Percentiles rank a stretch among this genome's conserved stretches.
These are phyloP conservation scores for Niveomyces coronatus DNA, from an alignment of 2,329 filamentous ascomycete genomes.

Conservation along the genomic window DNA sequence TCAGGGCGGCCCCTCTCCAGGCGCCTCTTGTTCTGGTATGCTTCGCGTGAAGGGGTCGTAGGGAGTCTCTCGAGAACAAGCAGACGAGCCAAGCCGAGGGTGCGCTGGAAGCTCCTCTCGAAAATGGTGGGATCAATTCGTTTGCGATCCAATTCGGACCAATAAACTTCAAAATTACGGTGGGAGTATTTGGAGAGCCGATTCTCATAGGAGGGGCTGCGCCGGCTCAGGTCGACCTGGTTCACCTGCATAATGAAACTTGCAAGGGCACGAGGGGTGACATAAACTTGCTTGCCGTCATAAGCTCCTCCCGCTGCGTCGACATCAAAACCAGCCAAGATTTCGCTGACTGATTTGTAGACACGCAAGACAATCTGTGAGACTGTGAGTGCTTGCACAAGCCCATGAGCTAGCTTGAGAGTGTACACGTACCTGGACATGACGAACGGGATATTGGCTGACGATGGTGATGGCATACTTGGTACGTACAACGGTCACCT, in stretches of 20 bases:
- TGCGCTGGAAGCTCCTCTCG: slow-evolving; percentile 67
- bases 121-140: slow-evolving; percentile 78
- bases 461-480: slow-evolving; percentile 83
- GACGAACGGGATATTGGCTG: slow-evolving; percentile 72
- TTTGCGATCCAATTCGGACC: slow-evolving; percentile 63
- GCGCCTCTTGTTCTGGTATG: slow-evolving; percentile 60
- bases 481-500: slow-evolving; percentile 74
- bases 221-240: slow-evolving; percentile 64
- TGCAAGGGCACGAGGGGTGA: slow-evolving; percentile 63
- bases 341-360: slow-evolving; percentile 75
- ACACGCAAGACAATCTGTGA: slow-evolving; percentile 68
- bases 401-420: not conserved
- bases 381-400: not conserved
- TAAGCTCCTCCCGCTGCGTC: slow-evolving; percentile 76
- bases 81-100: slow-evolving; percentile 66
- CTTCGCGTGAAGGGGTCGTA: slow-evolving; percentile 54
- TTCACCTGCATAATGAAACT: slow-evolving; percentile 79
- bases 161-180: slow-evolving; percentile 76
- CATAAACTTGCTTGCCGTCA: slow-evolving; percentile 70
- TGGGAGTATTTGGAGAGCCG: slow-evolving; percentile 78
- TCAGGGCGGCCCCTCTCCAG: slow-evolving; percentile 60
- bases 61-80: slow-evolving; percentile 73
- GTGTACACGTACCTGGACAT: slow-evolving; percentile 47
- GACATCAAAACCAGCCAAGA: slow-evolving; percentile 81
- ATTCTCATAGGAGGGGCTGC: slow-evolving; percentile 81